Base-by-base conservation (phyloP, 1,284 basidiomycete species). In the Polyporus tsugae region DNA sequence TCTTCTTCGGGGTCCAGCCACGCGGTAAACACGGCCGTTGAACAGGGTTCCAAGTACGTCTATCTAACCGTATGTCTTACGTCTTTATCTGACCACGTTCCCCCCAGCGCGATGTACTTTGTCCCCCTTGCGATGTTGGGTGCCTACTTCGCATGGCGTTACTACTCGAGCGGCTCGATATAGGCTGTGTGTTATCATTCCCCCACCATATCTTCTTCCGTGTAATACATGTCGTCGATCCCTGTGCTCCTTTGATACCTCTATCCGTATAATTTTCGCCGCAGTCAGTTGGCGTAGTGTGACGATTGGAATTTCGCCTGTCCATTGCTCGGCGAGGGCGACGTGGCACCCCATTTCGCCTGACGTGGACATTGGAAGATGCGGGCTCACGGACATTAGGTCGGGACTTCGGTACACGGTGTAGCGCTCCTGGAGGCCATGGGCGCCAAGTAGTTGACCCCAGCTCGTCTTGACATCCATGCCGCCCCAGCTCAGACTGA, bases 141-240 rank as follows among this genome's bases (percentile, higher is more conserved):
- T 71, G 93, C 85, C 59, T 95, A 95, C 87, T 93, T 95, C 72
- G 94, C 89, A 59, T 96, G 88, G 87, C 87, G 92, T 74, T 91
- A 85, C 82, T 94, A 92, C 79, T 84, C 84, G 22, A 79, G 69
- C 62, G 85, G 86, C 62, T 78, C 82, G 59, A 81, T 78, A 71
- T 78, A 72, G 70, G 71, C 57, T 63, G 57, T 17, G 11, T 33
- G 46, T 65, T 63, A 33, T 66, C 60, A 11, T 69, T 33, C 39
- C 46, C 35, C 55, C 52, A 55, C 33, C 52, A 55, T 39, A 39
- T 22, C 38, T 22, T 15, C 7, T 41, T 41, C 19, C n/a, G 55
- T 38, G 38, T 60, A 22, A 25, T 60, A 41, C 58, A 60, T 60
- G 38, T 60, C 41, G n/a, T 38, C 58, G 36, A 36, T 29, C 38